Base-by-base conservation (phyloP, 352 stramenopile genomes). In the Phytophthora palmivora region DNA sequence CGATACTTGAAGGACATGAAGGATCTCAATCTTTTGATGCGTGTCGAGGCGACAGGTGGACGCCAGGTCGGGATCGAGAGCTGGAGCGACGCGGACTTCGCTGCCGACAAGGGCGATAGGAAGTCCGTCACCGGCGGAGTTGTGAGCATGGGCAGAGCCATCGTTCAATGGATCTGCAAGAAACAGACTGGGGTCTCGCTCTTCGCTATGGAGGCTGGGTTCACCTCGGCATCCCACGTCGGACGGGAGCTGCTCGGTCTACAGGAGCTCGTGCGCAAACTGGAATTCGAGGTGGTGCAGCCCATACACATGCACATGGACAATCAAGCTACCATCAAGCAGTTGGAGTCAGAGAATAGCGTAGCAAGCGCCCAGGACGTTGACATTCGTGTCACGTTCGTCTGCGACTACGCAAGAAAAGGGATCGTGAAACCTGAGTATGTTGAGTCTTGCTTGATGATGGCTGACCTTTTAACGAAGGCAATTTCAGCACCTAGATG, bases 161-260 rank as follows among this genome's bases (percentile, higher is more conserved):
- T 46, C 34, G 22, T 57, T 10, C 49, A 57, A 15, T 44, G 49
- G 18, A 21, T 57, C 14, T 57, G 22, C 7, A 57, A 57, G 6
- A 57, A 47, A 14, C 49, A 57, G 37, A 37, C n/a, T 8, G 21
- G 21, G 3, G 24, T 32, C 9, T 26, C 36, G 11, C 34, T 22
- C 9, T 36, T 24, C 19, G 38, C 44, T 8, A 51, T 38, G 44
- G 44, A 47, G 19, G 19, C 18, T 14, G 46, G 43, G 30, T 33
- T 54, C 22, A 43, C 46, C n/a, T 53, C 46, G 16, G 30, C 41
- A 28, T 54, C 32, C 6, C 33, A 54, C n/a, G 46, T 54, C 30
- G 30, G 46, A 21, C 28, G 28, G 7, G 16, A 54, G 16, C 16
- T 54, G 9, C 46, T 54, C 4, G 30, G 46, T 2, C 19, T 42